Evolutionary conservation across 2,329 filamentous ascomycete genomes (phyloP).

Genomic region (Cladosporium cucumerinum): DNA sequence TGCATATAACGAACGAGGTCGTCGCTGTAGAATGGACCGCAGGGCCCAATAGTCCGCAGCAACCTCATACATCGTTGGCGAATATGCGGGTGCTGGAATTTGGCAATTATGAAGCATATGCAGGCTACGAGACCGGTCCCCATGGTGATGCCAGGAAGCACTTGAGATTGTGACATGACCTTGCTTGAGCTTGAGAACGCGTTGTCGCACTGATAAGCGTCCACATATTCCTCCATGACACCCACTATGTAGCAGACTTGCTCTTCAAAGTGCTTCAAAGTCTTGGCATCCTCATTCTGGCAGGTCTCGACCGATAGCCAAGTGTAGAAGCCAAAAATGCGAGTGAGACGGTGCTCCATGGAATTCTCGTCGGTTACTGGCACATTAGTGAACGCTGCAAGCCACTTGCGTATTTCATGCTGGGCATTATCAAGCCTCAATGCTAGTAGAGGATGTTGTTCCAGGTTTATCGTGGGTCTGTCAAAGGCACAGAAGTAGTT

Average conservation of each 20-base stretch:
- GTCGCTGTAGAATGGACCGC: not conserved
- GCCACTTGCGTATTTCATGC: not conserved
- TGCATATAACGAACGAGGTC: not conserved
- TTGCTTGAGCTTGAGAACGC: not conserved
- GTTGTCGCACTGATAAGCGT: not conserved
- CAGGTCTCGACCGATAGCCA: not conserved
- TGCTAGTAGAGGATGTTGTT: not conserved
- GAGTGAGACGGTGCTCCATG: not conserved
- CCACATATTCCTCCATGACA: not conserved
- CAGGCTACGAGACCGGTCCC: not conserved
- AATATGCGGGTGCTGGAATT: not conserved
- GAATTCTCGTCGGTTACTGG: not conserved
- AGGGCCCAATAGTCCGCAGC: not conserved
- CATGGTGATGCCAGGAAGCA: not conserved
- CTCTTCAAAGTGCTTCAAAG: not conserved
- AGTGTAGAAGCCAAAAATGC: not conserved
- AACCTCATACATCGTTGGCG: not conserved
- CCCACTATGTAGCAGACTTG: not conserved
- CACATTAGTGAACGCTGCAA: not conserved
- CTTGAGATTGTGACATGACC: not conserved
- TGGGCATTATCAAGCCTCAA: not conserved
- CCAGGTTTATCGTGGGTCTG: not conserved
- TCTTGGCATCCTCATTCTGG: not conserved
- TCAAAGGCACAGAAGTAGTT: not conserved
- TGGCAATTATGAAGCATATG: not conserved